Conservation (phyloP, 2,329 filamentous ascomycete genomes). For the Sclerotinia spermophila region DNA sequence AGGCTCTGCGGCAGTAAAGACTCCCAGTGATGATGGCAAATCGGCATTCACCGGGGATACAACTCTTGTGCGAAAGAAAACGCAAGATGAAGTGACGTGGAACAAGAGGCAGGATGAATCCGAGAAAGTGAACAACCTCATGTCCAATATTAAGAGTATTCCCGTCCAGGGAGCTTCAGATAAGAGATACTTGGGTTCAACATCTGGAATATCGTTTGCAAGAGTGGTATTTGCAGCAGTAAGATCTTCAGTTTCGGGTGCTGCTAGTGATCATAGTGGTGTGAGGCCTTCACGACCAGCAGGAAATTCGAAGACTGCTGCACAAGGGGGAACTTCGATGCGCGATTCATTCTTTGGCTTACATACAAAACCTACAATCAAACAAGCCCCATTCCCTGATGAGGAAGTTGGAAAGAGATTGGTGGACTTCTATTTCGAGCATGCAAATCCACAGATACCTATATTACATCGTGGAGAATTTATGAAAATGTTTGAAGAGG, state of each 20-base stretch:
- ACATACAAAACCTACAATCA: constrained; percentile 83
- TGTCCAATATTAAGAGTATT: constrained; percentile 69
- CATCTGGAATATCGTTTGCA: constrained; percentile 90
- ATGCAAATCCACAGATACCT: constrained; percentile 93
- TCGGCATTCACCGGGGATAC: constrained; percentile 25
- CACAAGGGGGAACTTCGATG: constrained; percentile 70
- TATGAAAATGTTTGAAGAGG: constrained; percentile 79
- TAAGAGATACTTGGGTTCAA: constrained; percentile 76
- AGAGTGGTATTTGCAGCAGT: constrained; percentile 92
- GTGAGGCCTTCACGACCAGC: constrained; percentile 55
- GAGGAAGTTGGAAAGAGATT: constrained; percentile 69
- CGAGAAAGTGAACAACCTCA: constrained; percentile 61
- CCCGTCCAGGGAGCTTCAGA: constrained; percentile 76
- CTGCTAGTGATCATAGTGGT: constrained; percentile 60
- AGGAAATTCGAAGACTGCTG: constrained; percentile 38
- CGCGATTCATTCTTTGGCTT: constrained; percentile 96
- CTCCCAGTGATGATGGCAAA: constrained; percentile 34
- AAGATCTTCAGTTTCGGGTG: constrained; percentile 65
- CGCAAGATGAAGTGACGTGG: constrained; percentile 31
- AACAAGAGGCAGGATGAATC: constrained; percentile 52
- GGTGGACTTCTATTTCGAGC: constrained; percentile 85
- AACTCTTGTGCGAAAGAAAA: constrained; percentile 25
- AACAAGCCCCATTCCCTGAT: constrained; percentile 79
- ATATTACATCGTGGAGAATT: constrained; percentile 88
- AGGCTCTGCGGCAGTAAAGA: constrained; percentile 32